Base-by-base conservation (phyloP, 129 eudicot genomes). In the Silybum marianum region DNA sequence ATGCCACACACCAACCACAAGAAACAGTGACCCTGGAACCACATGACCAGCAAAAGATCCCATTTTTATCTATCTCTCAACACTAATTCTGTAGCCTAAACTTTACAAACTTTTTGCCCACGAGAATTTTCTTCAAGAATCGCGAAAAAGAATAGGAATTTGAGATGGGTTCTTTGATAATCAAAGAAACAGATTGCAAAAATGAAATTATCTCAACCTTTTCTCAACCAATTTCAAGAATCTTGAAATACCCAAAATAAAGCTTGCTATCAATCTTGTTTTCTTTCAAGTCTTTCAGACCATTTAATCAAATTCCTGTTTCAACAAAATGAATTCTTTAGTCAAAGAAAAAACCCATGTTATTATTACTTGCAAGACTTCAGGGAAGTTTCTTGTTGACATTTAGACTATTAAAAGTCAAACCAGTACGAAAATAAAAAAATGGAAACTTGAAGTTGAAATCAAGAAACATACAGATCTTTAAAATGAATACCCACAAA, bases 21-120 rank as follows among this genome's bases (percentile, higher is more conserved):
- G 86, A 90, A 95, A 95, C 88, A 95, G 78, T 13, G 99, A 88
- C 76, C 99, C 99, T 22, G 99, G 99, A 84, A 95, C 82, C 63
- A 80, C 90, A 80, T 95, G 99, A 75, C 99, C 99, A n/a, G 74
- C 66, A 86, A 95, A 95, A 78, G 99, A 95, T 79, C 99, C 99
- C 98, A 95, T 93, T 25, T 83, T 11, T 87, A 71, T 40, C 73
- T 79, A 30, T 22, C 68, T 79, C 48, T 34, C 2, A 72, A 18
- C 82, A 75, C 72, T 63, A 62, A 79, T 22, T 79, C 25, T 51
- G 77, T 38, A 26, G 24, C 70, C 66, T 58, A 58, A 58, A n/a
- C 71, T 58, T 6, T 46, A 28, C 38, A 24, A 73, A 44, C 69
- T 38, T 21, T n/a, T 40, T 10, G 39, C 70, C 46, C 30, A 40